These are phyloP conservation scores for Imleria badia DNA, from an alignment of 768 basidiomycete species.

Conservation along the genomic window DNA sequence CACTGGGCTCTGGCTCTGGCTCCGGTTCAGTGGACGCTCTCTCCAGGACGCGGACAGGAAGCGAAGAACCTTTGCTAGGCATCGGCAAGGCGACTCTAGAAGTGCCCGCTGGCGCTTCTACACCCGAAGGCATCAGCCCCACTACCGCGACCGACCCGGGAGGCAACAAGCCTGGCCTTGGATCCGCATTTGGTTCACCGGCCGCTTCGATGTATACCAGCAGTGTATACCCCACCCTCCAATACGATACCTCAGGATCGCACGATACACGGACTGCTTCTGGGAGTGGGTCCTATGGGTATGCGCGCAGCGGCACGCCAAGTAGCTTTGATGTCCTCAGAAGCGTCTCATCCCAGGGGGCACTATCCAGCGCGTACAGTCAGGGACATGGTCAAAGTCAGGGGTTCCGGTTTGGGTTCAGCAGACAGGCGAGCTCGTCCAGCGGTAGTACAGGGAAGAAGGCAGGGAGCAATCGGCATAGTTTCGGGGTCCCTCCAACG, in stretches of 20 bases:
- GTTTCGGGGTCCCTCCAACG: constrained; percentile 27
- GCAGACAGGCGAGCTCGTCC: constrained; percentile 18
- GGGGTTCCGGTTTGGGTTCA: constrained; percentile 19
- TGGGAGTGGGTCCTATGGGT: constrained; percentile 24
- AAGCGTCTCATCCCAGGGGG: constrained; percentile 34
- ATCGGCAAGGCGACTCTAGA: constrained; percentile 15
- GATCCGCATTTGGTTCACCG: constrained; percentile 33
- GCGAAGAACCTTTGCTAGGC: constrained; percentile 29
- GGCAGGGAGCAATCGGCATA: constrained; percentile 4
- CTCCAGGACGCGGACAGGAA: constrained; percentile 28
- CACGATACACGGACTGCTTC: constrained; percentile 19
- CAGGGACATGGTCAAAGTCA: constrained; percentile 17
- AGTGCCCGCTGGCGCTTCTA: not conserved
- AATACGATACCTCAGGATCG: constrained; percentile 20
- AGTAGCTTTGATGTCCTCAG: constrained; percentile 27
- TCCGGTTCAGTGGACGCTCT: constrained; percentile 30
- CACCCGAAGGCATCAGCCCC: constrained; percentile 7
- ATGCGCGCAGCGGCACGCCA: constrained; percentile 25
- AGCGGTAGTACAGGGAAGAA: constrained; percentile 20
- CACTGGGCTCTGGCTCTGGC: constrained; percentile 26
- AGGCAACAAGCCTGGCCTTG: constrained; percentile 18
- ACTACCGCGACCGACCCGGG: constrained; percentile 5
- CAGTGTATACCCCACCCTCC: constrained; percentile 4
- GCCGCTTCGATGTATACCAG: constrained; percentile 19
- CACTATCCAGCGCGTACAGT: constrained; percentile 21